Evolutionary conservation across 2,329 filamentous ascomycete species (phyloP), one percentile per base, ranked within the genome.

Genomic region (Phoma sp.): DNA sequence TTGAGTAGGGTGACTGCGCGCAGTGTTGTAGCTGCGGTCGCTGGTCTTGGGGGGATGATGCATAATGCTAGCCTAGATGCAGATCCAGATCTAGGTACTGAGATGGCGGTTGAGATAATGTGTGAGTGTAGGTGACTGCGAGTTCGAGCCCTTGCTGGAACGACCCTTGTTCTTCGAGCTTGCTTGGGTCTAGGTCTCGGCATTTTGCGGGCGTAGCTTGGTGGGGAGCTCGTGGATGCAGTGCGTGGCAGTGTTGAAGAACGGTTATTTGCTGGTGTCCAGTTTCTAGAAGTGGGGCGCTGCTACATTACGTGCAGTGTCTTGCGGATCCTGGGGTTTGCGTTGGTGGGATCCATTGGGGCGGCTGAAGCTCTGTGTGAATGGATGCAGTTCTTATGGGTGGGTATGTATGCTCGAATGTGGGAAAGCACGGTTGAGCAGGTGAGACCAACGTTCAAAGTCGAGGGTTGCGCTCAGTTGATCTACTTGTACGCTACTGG

Each of bases 111-210:
- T n/a, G n/a, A n/a, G n/a, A n/a, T n/a, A n/a, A n/a, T n/a, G 79
- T 75, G 62, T 83, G 81, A 2, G 81, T 82, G 47, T 74, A n/a
- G n/a, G 77, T 0, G 81, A 84, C 53, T 80, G 77, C 14, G n/a
- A n/a, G n/a, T n/a, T n/a, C n/a, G n/a, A n/a, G n/a, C n/a, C n/a
- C n/a, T n/a, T n/a, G n/a, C n/a, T n/a, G n/a, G n/a, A n/a, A n/a
- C n/a, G n/a, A n/a, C n/a, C n/a, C 85, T 14, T 80, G 76, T 39
- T 82, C 77, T 71, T 87, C 84, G n/a, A 88, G 78, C 48, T 84
- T 81, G 47, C 75, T 80, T 0, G 85, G 84, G 21, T 86, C 80
- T 81, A n/a, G n/a, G n/a, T n/a, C n/a, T n/a, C n/a, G n/a, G n/a
- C n/a, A n/a, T n/a, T n/a, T n/a, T n/a, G n/a, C n/a, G n/a, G n/a